Conservation (phyloP, 306 rosid species). For the Prunus padus region DNA sequence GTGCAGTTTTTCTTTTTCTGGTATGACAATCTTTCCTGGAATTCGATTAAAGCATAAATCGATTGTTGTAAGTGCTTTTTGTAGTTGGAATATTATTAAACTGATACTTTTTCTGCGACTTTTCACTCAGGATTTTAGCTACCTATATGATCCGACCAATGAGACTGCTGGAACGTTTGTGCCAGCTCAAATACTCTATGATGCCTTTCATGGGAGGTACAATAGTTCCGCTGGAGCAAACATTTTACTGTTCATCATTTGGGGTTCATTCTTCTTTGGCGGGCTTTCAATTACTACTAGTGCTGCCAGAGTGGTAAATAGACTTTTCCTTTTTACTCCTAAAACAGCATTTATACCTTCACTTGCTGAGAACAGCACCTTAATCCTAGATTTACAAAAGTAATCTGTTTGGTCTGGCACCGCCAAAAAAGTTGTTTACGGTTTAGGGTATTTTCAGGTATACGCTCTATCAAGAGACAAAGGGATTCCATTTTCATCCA, state of each 20-base stretch:
- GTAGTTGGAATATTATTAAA: neutral
- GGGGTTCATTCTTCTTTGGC: constrained; percentile 90
- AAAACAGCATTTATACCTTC: neutral
- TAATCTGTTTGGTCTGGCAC: neutral
- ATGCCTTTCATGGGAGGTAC: constrained; percentile 84
- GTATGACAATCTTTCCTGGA: neutral
- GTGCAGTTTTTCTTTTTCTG: no score
- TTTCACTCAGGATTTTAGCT: constrained; percentile 54
- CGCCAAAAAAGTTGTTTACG: neutral
- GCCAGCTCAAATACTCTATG: constrained; percentile 86
- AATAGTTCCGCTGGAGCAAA: constrained; percentile 66
- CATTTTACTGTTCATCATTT: constrained; percentile 58
- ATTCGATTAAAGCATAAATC: no score
- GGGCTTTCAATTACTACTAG: constrained; percentile 86
- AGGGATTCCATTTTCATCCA: constrained; percentile 66
- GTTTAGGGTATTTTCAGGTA: constrained; percentile 44
- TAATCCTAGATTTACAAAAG: neutral
- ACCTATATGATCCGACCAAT: constrained; percentile 58
- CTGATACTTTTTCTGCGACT: constrained; percentile 5
- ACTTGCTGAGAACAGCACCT: neutral
- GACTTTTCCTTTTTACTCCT: neutral
- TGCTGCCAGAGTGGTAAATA: constrained; percentile 85
- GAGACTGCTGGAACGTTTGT: constrained; percentile 83
- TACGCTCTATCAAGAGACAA: constrained; percentile 81
- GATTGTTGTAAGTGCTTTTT: no score